Conservation (phyloP, 306 rosid species). For the Datisca glomerata region DNA sequence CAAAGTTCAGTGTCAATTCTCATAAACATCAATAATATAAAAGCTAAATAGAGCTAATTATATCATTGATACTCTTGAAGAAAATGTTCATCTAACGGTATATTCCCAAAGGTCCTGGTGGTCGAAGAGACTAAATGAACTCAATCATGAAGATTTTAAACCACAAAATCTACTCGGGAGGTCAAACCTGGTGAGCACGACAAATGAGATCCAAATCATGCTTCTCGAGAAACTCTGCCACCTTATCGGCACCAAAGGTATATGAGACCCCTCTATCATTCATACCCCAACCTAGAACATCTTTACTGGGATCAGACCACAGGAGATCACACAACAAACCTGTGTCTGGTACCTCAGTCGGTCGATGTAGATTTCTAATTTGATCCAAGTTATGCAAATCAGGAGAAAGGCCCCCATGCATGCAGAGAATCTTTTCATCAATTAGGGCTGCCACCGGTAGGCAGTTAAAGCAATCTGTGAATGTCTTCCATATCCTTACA, state of each 20-base stretch:
- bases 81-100: no score
- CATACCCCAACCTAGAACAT: slow-evolving; percentile 81
- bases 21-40: no score
- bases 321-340: slow-evolving; percentile 96
- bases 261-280: slow-evolving; percentile 93
- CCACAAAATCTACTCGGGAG: background rate
- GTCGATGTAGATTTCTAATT: slow-evolving; percentile 59
- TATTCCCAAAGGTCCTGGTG: no score
- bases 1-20: no score
- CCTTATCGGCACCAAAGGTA: slow-evolving; percentile 85
- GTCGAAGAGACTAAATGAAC: no score
- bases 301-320: slow-evolving; percentile 94
- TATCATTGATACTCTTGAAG: no score
- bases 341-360: slow-evolving; percentile 89
- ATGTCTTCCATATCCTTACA: slow-evolving; percentile 73
- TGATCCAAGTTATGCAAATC: slow-evolving; percentile 66
- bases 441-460: slow-evolving; percentile 87
- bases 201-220: slow-evolving; percentile 94
- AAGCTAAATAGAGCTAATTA: no score
- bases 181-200: slow-evolving; percentile 94
- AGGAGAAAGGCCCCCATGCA: slow-evolving; percentile 98
- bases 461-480: slow-evolving; percentile 89
- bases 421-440: slow-evolving; percentile 90
- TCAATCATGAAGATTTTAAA: slow-evolving; percentile 6
- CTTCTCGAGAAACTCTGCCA: slow-evolving; percentile 69